Base-by-base conservation (phyloP, 2,329 filamentous ascomycete species). In the Cercospora berteroae region DNA sequence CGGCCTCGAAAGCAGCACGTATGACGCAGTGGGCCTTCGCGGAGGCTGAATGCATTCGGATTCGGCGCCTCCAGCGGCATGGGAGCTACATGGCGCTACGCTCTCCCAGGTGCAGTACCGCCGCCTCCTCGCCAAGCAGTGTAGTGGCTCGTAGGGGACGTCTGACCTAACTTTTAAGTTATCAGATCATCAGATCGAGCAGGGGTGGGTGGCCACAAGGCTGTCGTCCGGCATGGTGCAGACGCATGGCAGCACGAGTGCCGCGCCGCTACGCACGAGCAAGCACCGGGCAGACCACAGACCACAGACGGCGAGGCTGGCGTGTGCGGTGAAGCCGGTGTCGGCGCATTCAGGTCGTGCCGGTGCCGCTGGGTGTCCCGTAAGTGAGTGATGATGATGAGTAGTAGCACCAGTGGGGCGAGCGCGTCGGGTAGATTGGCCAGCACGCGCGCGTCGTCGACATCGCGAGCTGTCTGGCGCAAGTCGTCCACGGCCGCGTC, bases 181-280 rank as follows among this genome's bases (percentile, higher is more conserved):
- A 57, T 57, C 52, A 57, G 52, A 57, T 57, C 31, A 57, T 57
- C 52, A 57, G 52, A 57, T 57, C 5, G 29, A 18, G 23, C 52
- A 23, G n/a, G 52, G 52, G 52, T 57, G 44, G 13, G 44, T 23
- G 44, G 44, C 10, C 44, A 6, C 20, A n/a, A 50, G 44, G 44
- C 18, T 23, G 18, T 50, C 12, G 9, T 23, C 4, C 20, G 44
- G 18, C 18, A 20, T 18, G 44, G 44, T 50, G 25, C 44, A 23
- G 44, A 50, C 44, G 20, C 44, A 23, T 23, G 20, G 20, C 44
- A 13, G 18, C 10, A 50, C 5, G 18, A 23, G 5, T 50, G 18
- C 44, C 44, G 44, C 18, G 44, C 44, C 23, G 44, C 44, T 48
- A 48, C 33, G 4, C 13, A 48, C 42, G 18, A 48, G 42, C 42